A percentile compares a stretch with the other conserved stretches of the same genome.
phyloP scores from a whole-genome alignment of 1,284 basidiomycete genomes.

The Farysia itapuensis region DNA sequence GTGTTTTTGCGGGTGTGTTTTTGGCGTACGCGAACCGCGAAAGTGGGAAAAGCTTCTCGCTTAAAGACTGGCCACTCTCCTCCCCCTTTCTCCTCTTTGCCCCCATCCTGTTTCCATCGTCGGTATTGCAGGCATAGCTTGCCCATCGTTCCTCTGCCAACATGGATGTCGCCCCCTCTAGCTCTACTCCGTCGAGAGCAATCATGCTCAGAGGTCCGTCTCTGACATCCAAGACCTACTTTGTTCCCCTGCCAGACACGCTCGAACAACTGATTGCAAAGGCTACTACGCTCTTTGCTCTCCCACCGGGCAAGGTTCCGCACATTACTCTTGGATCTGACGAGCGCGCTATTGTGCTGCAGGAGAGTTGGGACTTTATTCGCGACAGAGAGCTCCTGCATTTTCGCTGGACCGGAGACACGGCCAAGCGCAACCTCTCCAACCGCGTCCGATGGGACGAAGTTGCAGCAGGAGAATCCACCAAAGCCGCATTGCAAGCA shows the following conservation, averaged over 20 bases:
- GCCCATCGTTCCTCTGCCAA: too few relatives aligned
- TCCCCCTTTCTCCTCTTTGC: too few relatives aligned
- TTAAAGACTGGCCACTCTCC: too few relatives aligned
- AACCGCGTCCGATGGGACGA: slow-evolving; percentile 46
- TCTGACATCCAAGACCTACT: slow-evolving; percentile 48
- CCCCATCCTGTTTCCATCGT: too few relatives aligned
- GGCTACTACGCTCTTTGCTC: slow-evolving; percentile 45
- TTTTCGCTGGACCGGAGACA: slow-evolving; percentile 50
- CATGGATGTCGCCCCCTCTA: neutral
- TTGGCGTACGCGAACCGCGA: too few relatives aligned
- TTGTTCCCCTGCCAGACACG: slow-evolving; percentile 45
- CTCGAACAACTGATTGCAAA: slow-evolving; percentile 45
- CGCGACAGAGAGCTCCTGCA: slow-evolving; percentile 52
- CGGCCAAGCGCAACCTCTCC: slow-evolving; percentile 31
- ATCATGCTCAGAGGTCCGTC: slow-evolving; percentile 53
- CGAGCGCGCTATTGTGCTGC: slow-evolving; percentile 46
- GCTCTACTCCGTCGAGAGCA: slow-evolving; percentile 17
- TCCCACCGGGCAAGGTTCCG: slow-evolving; percentile 50
- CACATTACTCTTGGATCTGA: slow-evolving; percentile 46
- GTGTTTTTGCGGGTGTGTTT: too few relatives aligned
- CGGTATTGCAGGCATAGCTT: too few relatives aligned
- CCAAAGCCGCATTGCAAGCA: slow-evolving; percentile 8
- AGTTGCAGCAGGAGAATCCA: slow-evolving; percentile 5
- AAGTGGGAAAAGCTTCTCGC: too few relatives aligned
- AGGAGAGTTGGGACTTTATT: slow-evolving; percentile 50